A percentile compares a stretch with the other conserved stretches of the same genome.
These are phyloP conservation scores for Coniochaeta hoffmannii DNA, from an alignment of 2,329 filamentous ascomycete species.

Conservation along the genomic window DNA sequence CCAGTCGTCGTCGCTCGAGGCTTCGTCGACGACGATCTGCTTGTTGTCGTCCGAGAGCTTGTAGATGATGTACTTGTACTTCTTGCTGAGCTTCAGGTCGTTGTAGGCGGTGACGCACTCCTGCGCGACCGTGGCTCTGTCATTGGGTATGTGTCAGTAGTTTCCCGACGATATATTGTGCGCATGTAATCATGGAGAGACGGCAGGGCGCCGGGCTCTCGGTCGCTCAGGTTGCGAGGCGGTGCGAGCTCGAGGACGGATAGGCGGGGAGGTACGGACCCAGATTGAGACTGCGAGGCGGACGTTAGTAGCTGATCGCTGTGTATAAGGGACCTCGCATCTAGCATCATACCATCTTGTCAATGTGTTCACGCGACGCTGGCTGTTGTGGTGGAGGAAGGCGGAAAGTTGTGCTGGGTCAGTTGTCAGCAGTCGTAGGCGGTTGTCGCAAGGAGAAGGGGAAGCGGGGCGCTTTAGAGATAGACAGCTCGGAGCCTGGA, in stretches of 20 bases:
- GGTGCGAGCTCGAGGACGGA: slow-evolving; percentile 11
- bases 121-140: slow-evolving; percentile 62
- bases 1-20: slow-evolving; percentile 60
- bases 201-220: no score
- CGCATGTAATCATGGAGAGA: no score
- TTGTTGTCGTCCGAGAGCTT: slow-evolving; percentile 80
- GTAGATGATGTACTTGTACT: slow-evolving; percentile 81
- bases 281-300: slow-evolving; percentile 54
- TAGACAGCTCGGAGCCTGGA: background rate
- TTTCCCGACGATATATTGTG: no score
- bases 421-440: background rate
- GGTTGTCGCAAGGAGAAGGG: background rate
- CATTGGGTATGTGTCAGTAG: slow-evolving; percentile 5
- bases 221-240: background rate
- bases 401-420: background rate
- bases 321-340: background rate
- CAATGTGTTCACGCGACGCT: background rate
- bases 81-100: slow-evolving; percentile 75
- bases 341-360: slow-evolving; percentile 1
- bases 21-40: slow-evolving; percentile 73
- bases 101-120: slow-evolving; percentile 70
- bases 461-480: slow-evolving; percentile 2
- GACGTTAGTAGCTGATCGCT: background rate
- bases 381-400: background rate
- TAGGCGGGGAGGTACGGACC: slow-evolving; percentile 39